Conservation (phyloP, 2,329 filamentous ascomycete species). For the Aplosporella prunicola region DNA sequence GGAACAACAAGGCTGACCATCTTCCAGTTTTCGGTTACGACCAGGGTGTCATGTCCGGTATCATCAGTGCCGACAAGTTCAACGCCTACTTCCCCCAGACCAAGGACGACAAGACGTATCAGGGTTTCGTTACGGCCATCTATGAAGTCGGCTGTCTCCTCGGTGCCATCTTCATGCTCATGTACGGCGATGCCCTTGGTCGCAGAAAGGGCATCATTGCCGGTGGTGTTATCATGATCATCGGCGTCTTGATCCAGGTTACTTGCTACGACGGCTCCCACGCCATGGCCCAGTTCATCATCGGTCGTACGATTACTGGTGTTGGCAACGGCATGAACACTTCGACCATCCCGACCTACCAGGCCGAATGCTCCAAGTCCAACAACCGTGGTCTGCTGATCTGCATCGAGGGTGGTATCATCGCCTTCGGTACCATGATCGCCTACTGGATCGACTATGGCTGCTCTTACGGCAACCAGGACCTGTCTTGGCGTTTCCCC, state of each 20-base stretch:
- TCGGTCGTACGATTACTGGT: slow-evolving; percentile 44
- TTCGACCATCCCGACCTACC: slow-evolving; percentile 45
- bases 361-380: slow-evolving; percentile 44
- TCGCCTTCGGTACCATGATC: slow-evolving; percentile 43
- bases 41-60: slow-evolving; percentile 32
- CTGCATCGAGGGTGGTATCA: slow-evolving; percentile 47
- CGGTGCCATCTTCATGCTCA: slow-evolving; percentile 31
- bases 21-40: slow-evolving; percentile 46
- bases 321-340: slow-evolving; percentile 49
- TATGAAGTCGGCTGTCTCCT: slow-evolving; percentile 41
- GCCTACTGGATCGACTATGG: slow-evolving; percentile 40
- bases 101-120: slow-evolving; percentile 35
- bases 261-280: slow-evolving; percentile 23
- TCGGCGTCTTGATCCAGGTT: slow-evolving; percentile 34
- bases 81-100: slow-evolving; percentile 31
- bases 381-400: slow-evolving; percentile 53
- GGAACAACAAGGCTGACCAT: background rate
- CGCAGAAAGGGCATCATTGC: slow-evolving; percentile 35
- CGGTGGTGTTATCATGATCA: slow-evolving; percentile 34
- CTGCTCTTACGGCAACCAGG: slow-evolving; percentile 22
- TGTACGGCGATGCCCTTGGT: slow-evolving; percentile 33
- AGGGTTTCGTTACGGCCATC: slow-evolving; percentile 43
- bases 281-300: slow-evolving; percentile 41
- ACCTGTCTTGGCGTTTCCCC: slow-evolving; percentile 41
- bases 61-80: slow-evolving; percentile 26